Evolutionary conservation across 2,329 filamentous ascomycete species (phyloP).

Genomic region (Coleophoma eucalyptorum): DNA sequence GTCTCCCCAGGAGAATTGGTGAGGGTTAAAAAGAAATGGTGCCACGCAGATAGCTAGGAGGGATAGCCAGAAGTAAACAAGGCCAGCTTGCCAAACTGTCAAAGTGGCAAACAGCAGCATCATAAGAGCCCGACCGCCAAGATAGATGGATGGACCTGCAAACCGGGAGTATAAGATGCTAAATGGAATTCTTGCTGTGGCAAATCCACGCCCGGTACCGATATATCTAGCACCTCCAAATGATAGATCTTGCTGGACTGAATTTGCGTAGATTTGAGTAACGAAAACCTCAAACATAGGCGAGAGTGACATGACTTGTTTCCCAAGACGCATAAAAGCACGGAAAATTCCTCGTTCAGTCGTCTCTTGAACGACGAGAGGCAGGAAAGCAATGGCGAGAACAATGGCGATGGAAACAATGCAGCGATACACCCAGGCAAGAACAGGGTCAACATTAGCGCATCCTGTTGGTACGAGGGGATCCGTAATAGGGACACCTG

Average conservation of each 20-base stretch:
- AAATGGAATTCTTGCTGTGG: conserved; percentile 96
- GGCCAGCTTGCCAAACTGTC: conserved; percentile 84
- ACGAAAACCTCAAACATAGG: conserved; percentile 99
- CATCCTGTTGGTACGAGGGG: conserved; percentile 84
- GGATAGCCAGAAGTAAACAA: conserved; percentile 96
- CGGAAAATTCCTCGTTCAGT: conserved; percentile 94
- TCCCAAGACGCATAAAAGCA: conserved; percentile 86
- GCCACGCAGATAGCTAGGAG: conserved; percentile 84
- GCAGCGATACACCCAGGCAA: conserved; percentile 92
- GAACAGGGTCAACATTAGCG: conserved; percentile 78
- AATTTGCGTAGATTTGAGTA: conserved; percentile 97
- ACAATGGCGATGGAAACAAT: conserved; percentile 98
- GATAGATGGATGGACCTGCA: conserved; percentile 93
- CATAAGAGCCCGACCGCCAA: conserved; percentile 82
- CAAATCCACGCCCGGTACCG: conserved; percentile 97
- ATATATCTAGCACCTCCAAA: conserved; percentile 98
- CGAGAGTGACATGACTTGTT: conserved; percentile 92
- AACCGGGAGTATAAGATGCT: conserved; percentile 96
- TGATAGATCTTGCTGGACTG: conserved; percentile 88
- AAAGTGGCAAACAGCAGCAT: conserved; percentile 96
- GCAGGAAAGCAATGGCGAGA: conserved; percentile 96
- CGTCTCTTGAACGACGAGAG: conserved; percentile 88
- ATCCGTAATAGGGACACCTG: conserved; percentile 86
- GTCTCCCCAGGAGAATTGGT: conserved; percentile 97
- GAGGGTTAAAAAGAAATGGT: conserved; percentile 97